A percentile compares a stretch with the other conserved stretches of the same genome.
Conservation (phyloP, 2,329 filamentous ascomycete species). For the Aaosphaeria pasadenensis region DNA sequence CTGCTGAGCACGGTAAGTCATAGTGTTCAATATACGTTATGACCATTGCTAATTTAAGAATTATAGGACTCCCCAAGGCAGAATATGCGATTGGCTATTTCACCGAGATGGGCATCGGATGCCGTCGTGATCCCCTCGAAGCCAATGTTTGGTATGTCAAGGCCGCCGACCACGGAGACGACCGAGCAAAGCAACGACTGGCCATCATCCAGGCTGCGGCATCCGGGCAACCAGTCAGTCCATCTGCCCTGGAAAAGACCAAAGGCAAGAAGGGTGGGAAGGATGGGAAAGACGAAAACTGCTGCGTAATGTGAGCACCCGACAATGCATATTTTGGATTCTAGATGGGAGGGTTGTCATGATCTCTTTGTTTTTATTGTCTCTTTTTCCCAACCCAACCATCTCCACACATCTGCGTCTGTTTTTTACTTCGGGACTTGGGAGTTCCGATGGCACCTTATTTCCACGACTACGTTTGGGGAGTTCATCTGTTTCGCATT, state of each 20-base stretch:
- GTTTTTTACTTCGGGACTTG: too few relatives aligned
- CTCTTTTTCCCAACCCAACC: too few relatives aligned
- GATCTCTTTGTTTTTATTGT: too few relatives aligned
- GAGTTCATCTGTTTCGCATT: too few relatives aligned
- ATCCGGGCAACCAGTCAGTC: constrained; percentile 45
- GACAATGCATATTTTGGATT: too few relatives aligned
- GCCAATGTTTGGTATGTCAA: constrained; percentile 98
- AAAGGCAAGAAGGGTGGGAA: constrained; percentile 32
- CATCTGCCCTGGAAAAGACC: constrained; percentile 15
- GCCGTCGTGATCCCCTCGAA: constrained; percentile 87
- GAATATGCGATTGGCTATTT: constrained; percentile 96
- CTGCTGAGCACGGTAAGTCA: constrained; percentile 76
- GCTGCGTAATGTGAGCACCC: constrained; percentile 33
- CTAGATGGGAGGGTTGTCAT: too few relatives aligned
- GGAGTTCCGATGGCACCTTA: too few relatives aligned
- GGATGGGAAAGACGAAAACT: constrained; percentile 37
- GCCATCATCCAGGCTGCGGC: constrained; percentile 84
- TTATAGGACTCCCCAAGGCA: constrained; percentile 63
- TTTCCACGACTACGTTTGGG: too few relatives aligned
- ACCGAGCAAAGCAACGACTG: constrained; percentile 81
- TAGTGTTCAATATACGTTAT: background rate
- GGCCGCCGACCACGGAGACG: constrained; percentile 87
- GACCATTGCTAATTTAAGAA: constrained; percentile 9
- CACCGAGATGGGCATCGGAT: constrained; percentile 97
- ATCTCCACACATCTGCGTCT: too few relatives aligned